Base-by-base conservation (phyloP, 768 basidiomycete species). In the Collybia sp. region DNA sequence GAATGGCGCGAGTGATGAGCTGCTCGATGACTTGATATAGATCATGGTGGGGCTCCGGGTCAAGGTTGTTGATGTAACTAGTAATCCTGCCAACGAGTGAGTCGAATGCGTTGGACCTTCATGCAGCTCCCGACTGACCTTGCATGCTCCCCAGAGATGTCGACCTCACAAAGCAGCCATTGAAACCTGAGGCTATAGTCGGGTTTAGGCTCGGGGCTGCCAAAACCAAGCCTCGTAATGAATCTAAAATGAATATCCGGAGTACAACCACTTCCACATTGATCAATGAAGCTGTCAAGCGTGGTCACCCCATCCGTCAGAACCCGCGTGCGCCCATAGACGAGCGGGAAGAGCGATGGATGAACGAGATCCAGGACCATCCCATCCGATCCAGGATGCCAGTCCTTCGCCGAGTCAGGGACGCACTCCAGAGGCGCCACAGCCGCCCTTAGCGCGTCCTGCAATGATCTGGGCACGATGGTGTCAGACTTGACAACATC, bases 361-460 rank as follows among this genome's bases (percentile, higher is more conserved):
- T 37, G 35, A 6, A 37, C 64, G 33, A 72, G 59, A 45, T 72
- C 69, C 12, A 73, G 62, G 0, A 73, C 71, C 34, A 61, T 66
- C 3, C 55, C 49, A 47, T 71, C 55, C 1, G 69, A 67, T 6
- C 63, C 58, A 6, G 69, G 70, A 49, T 72, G 70, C 72, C 72
- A 74, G 49, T 74, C 72, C 31, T 63, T 62, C 45, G 58, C 17
- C 0, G 54, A 52, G 4, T 61, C 64, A 0, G 65, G 60, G 2
- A 66, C 56, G 41, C 65, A 48, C 46, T 72, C 68, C 12, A 73
- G 63, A 16, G 52, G 37, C 6, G 35, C 30, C 6, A 53, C 54
- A n/a, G 46, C 58, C 6, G 45, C 32, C 11, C 51, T 44, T 4
- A 67, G 52, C 30, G 31, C 43, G 11, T 47, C 37, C 5, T 40